Evolutionary conservation across 2,329 filamentous ascomycete genomes (phyloP), one percentile per base, ranked within the genome.

Genomic region (Epicoccum sorghinum): DNA sequence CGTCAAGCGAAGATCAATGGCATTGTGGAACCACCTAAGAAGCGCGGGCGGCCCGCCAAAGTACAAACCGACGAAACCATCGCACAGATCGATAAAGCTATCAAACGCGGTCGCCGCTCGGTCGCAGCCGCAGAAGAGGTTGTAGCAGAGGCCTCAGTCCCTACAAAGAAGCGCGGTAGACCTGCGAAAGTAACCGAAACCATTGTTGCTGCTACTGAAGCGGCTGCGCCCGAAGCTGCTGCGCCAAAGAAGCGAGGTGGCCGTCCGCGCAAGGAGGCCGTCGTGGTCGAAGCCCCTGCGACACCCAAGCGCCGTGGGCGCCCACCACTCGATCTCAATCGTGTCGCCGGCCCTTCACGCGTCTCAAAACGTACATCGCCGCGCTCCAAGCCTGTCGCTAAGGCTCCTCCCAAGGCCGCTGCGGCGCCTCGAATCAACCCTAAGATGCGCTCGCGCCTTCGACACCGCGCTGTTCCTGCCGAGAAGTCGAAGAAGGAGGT

Each of bases 41-140:
- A 61, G 47, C 66, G 64, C 42, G 64, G 65, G 9, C 61, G 64
- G n/a, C 61, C 59, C 0, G 46, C 60, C 4, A 67, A 62, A 52
- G 49, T 46, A 27, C 41, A 38, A 24, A 43, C 22, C 7, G 45
- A 59, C 25, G 50, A 59, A 35, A 10, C 52, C 9, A 51, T 47
- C 18, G 48, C 48, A 33, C 56, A 39, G 30, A 39, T 55, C 4
- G 49, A 60, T 24, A 45, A 14, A 27, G 57, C 51, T 6, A 45
- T 59, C 40, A 59, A 51, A 48, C 60, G 61, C 49, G 55, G 61
- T 43, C 60, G 62, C 37, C 59, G 46, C 27, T 47, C 58, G 12
- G 41, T 46, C 32, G 47, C 42, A 24, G 53, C 55, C 33, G 45
- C 50, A 36, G 7, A 54, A 24, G 47, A 52, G 18, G 32, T 14